A percentile compares a stretch with the other conserved stretches of the same genome.
These are phyloP conservation scores for Daldinia loculata DNA, from an alignment of 495 filamentous ascomycete genomes.

Conservation along the genomic window DNA sequence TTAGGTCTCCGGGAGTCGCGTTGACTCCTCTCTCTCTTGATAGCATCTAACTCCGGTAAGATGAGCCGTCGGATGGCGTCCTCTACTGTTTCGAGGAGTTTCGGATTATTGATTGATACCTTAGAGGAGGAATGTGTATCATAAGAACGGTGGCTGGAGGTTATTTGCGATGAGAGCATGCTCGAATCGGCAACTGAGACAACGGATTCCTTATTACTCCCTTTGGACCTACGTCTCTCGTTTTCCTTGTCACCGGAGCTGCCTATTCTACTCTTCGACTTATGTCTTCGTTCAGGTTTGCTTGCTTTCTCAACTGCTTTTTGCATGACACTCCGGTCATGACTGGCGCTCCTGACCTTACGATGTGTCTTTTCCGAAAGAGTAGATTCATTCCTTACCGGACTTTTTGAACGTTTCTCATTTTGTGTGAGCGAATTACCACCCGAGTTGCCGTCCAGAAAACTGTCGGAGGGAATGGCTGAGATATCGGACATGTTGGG, in stretches of 20 bases:
- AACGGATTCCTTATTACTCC: slow-evolving; percentile 67
- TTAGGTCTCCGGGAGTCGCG: slow-evolving; percentile 62
- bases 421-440: slow-evolving; percentile 42
- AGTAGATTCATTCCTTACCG: slow-evolving; percentile 49
- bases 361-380: slow-evolving; percentile 59
- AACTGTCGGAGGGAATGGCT: slow-evolving; percentile 88
- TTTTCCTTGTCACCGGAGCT: slow-evolving; percentile 70
- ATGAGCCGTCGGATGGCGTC: slow-evolving; percentile 94
- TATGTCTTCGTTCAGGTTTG: slow-evolving; percentile 59
- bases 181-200: slow-evolving; percentile 75
- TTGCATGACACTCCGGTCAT: slow-evolving; percentile 39
- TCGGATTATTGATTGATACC: slow-evolving; percentile 91
- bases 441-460: slow-evolving; percentile 73
- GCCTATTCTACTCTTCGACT: slow-evolving; percentile 66
- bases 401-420: slow-evolving; percentile 50
- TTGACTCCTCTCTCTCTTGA: slow-evolving; percentile 87
- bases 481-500: slow-evolving; percentile 82
- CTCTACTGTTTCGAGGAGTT: slow-evolving; percentile 92
- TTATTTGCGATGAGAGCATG: slow-evolving; percentile 74
- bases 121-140: slow-evolving; percentile 80
- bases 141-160: slow-evolving; percentile 72
- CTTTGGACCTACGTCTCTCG: slow-evolving; percentile 70
- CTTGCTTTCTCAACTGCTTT: slow-evolving; percentile 49
- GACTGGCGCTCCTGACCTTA: slow-evolving; percentile 56
- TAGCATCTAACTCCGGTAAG: slow-evolving; percentile 86